Base-by-base conservation (phyloP, 306 rosid species). In the Begonia loranthoides region DNA sequence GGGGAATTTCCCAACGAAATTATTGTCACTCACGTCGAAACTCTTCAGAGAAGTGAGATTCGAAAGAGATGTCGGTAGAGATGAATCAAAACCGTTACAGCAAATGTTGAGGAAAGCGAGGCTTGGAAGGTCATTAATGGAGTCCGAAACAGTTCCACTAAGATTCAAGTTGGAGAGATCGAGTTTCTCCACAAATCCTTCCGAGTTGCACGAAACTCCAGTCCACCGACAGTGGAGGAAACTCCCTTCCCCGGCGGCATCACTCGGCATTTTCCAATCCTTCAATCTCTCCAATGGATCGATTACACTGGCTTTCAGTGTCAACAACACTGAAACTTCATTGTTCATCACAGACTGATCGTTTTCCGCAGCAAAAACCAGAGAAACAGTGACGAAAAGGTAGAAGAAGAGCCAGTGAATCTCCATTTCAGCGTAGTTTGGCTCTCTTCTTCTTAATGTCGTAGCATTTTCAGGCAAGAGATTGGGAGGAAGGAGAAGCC, bases 121-220 rank as follows among this genome's bases (percentile, higher is more conserved):
- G 45, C 81, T 61, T 0, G 62, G 59, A 38, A 92, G 81, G 46
- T 61, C 65, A 56, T 71, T 88, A 28, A 92, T 66, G 44, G 49
- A 70, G 45, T 79, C 70, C 1, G 88, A 72, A 28, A 92, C 70
- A 17, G 5, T 54, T 52, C 94, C 99, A 17, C 82, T 81, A 40
- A 92, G 72, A 55, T 82, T 86, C 88, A 79, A 72, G 79, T 74
- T 76, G 62, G 90, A 83, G 67, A 92, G 82, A 68, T 86, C 84
- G 38, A 89, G 78, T 55, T 72, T 73, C 66, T 67, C 74, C 1
- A 92, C 65, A 46, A 75, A 69, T 54, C 94, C 78, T 52, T 52
- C 34, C 17, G 76, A 61, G 80, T 76, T 76, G 79, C 96, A 90
- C 61, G 57, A 4, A 45, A 90, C 76, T 28, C 99, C 96, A 10